Conservation (phyloP, 129 eudicot genomes). For the Tagetes erecta region DNA sequence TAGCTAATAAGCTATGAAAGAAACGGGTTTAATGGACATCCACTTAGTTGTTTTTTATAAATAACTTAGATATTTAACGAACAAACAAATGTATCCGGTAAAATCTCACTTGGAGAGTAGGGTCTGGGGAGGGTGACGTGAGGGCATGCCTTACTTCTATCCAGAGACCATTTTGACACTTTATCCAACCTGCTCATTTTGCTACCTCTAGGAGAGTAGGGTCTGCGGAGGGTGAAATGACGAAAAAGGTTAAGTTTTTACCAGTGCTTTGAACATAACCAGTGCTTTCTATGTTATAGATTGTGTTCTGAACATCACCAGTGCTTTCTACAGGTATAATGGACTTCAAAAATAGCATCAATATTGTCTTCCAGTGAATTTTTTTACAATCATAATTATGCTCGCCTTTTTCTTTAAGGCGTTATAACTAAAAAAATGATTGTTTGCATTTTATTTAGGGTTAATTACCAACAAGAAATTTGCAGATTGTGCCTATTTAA, state of each 20-base stretch:
- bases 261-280: slow-evolving; percentile 1
- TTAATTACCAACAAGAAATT: background rate
- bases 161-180: background rate
- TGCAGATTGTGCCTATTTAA: background rate
- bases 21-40: background rate
- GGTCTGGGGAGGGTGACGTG: no score
- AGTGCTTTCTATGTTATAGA: background rate
- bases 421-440: background rate
- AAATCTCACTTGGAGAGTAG: no score
- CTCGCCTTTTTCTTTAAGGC: background rate
- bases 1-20: background rate
- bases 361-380: slow-evolving; percentile 7
- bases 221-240: background rate
- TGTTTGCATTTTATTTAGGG: background rate
- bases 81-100: no score
- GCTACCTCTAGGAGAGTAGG: background rate
- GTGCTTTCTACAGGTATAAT: slow-evolving; percentile 7
- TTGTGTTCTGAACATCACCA: slow-evolving; percentile 9
- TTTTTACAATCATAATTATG: background rate
- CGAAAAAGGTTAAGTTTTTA: background rate
- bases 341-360: slow-evolving; percentile 10
- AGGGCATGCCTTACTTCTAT: background rate
- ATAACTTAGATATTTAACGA: background rate
- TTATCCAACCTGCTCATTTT: background rate
- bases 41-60: background rate